A percentile compares a stretch with the other conserved stretches of the same genome.
Conservation (phyloP, 1,139 yeast species). For the Magnusiomyces clavatus region DNA sequence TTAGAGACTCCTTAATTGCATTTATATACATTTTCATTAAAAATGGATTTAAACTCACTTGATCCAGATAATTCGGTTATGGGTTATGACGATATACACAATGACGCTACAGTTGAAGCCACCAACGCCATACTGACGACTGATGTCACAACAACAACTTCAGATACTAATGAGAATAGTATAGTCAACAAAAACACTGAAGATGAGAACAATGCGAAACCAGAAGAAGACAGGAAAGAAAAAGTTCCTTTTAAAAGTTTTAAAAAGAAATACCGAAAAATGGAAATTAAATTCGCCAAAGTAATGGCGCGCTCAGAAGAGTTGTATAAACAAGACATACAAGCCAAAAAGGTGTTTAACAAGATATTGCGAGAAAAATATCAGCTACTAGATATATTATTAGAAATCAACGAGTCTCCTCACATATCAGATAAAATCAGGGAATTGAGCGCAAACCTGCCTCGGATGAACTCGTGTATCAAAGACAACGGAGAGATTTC, state of each 20-base stretch:
- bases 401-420: slow-evolving; percentile 18
- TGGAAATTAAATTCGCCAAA: slow-evolving; percentile 20
- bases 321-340: slow-evolving; percentile 18
- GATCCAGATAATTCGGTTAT: no score
- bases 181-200: background rate
- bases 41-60: no score
- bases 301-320: slow-evolving; percentile 23
- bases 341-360: slow-evolving; percentile 19
- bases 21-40: no score
- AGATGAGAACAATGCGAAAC: background rate
- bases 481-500: background rate
- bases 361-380: slow-evolving; percentile 22
- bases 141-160: no score
- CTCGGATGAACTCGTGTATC: background rate
- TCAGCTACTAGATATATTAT: slow-evolving; percentile 21
- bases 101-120: no score
- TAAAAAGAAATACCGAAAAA: slow-evolving; percentile 23
- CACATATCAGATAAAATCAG: slow-evolving; percentile 6
- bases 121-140: no score
- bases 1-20: no score
- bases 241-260: slow-evolving; percentile 14
- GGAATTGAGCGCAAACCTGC: background rate
- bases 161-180: background rate
- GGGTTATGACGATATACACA: no score
- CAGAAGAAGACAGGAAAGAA: background rate